Evolutionary conservation across 352 stramenopile genomes (phyloP).

Genomic region (Paralagenidium karlingii): DNA sequence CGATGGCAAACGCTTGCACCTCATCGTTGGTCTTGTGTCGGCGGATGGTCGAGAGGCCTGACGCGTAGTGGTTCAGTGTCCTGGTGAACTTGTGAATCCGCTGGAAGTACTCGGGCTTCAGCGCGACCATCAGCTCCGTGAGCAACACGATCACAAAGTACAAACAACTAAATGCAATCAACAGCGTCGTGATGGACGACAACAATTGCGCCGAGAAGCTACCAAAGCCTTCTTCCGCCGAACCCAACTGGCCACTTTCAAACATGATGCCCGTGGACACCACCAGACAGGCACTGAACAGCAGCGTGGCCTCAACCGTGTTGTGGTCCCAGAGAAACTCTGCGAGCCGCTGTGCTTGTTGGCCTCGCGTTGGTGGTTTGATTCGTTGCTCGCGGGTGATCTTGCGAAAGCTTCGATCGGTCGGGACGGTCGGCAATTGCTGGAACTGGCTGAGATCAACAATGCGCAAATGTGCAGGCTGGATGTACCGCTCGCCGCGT

Average conservation of each 20-base stretch:
- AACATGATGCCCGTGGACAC: constrained; percentile 53
- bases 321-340: constrained; percentile 74
- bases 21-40: not conserved
- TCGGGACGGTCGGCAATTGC: not conserved
- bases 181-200: constrained; percentile 27
- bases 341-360: constrained; percentile 25
- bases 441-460: constrained; percentile 17
- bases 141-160: constrained; percentile 54
- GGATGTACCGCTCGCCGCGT: constrained; percentile 30
- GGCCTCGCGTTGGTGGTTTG: constrained; percentile 2
- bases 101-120: constrained; percentile 49
- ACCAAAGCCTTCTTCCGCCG: constrained; percentile 18
- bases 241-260: constrained; percentile 43
- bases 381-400: not conserved
- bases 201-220: constrained; percentile 35
- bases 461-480: constrained; percentile 37
- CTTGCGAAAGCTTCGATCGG: not conserved
- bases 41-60: not conserved
- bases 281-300: constrained; percentile 59
- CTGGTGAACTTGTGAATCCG: constrained; percentile 24
- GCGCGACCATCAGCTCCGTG: constrained; percentile 44
- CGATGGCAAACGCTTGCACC: not conserved
- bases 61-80: not conserved
- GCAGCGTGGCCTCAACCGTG: constrained; percentile 52
- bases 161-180: constrained; percentile 36